Evolutionary conservation across 1,284 basidiomycete genomes (phyloP).

Genomic region (Coniferiporia weirii): DNA sequence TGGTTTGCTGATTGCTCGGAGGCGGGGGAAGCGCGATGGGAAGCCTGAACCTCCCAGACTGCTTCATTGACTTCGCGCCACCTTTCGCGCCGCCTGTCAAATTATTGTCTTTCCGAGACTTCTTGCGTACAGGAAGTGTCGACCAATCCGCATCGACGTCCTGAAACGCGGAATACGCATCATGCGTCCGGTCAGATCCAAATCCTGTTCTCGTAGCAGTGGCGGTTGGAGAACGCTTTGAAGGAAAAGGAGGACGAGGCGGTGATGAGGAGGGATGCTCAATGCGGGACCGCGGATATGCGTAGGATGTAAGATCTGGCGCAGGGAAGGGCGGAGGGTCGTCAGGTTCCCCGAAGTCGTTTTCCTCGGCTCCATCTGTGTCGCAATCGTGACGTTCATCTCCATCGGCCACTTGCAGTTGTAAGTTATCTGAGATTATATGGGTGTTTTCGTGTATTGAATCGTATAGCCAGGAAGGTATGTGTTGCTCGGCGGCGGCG

Average conservation of each 20-base stretch:
- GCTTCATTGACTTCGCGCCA: slow-evolving; percentile 21
- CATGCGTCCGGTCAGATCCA: background rate
- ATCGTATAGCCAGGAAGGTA: background rate
- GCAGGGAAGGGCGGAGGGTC: background rate
- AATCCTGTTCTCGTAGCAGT: background rate
- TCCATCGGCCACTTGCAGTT: background rate
- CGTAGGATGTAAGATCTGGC: background rate
- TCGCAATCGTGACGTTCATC: background rate
- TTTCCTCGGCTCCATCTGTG: background rate
- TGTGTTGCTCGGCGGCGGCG: background rate
- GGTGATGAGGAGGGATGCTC: background rate
- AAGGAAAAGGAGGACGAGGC: background rate
- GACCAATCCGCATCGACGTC: slow-evolving; percentile 46
- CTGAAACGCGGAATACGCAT: slow-evolving; percentile 32
- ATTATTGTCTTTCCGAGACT: slow-evolving; percentile 21
- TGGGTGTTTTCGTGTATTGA: background rate
- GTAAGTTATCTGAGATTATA: background rate
- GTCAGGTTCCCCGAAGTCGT: background rate
- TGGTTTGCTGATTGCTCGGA: slow-evolving; percentile 17
- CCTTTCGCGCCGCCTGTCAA: background rate
- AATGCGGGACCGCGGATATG: background rate
- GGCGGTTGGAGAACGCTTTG: background rate
- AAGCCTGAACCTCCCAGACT: slow-evolving; percentile 35
- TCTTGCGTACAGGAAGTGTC: slow-evolving; percentile 37
- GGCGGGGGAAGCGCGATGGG: slow-evolving; percentile 23